Percentiles rank a stretch among this genome's conserved stretches.
These are phyloP conservation scores for Plasmodium gaboni DNA, from an alignment of 169 alveolate genomes.

Conservation along the genomic window DNA sequence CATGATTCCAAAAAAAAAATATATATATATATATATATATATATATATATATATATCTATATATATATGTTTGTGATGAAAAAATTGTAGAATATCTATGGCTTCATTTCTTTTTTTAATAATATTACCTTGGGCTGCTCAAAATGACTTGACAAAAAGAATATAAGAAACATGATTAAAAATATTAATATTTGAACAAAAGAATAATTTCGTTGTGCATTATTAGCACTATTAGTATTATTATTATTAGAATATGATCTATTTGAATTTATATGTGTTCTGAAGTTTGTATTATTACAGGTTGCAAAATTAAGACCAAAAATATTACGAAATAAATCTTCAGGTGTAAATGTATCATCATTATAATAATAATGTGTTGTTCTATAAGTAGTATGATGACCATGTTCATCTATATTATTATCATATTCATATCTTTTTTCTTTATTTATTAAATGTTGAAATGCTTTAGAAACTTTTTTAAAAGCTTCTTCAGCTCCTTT, in stretches of 20 bases:
- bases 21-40: neutral
- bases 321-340: constrained; percentile 87
- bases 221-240: constrained; percentile 13
- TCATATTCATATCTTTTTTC: constrained; percentile 92
- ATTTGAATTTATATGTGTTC: constrained; percentile 40
- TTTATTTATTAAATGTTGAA: constrained; percentile 92
- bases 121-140: constrained; percentile 70
- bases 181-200: constrained; percentile 46
- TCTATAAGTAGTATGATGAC: constrained; percentile 75
- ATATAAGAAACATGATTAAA: constrained; percentile 65
- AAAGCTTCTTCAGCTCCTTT: constrained; percentile 96
- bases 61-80: neutral
- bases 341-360: constrained; percentile 86
- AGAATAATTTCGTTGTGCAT: constrained; percentile 43
- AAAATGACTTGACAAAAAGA: constrained; percentile 73
- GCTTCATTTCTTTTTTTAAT: neutral
- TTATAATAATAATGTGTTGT: constrained; percentile 79
- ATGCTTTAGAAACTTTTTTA: constrained; percentile 94
- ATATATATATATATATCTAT: neutral
- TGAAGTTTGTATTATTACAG: constrained; percentile 46
- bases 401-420: constrained; percentile 83
- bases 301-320: constrained; percentile 81
- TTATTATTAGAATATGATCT: constrained; percentile 42
- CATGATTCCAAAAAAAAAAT: neutral
- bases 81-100: too few relatives aligned